These are phyloP conservation scores for Phialophora tarda DNA, from an alignment of 2,329 filamentous ascomycete species.

Conservation along the genomic window DNA sequence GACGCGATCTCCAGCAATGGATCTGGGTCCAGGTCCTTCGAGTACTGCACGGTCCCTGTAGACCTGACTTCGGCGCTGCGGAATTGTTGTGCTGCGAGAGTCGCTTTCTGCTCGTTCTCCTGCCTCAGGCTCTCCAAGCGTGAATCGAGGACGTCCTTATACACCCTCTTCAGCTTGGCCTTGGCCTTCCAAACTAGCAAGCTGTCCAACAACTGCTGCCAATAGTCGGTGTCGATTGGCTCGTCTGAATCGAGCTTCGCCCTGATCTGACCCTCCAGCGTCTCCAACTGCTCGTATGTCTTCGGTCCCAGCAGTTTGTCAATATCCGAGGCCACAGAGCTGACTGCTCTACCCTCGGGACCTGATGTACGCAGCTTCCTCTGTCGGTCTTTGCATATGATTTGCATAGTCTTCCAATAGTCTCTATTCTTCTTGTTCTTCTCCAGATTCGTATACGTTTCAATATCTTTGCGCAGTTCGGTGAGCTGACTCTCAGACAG, in stretches of 20 bases:
- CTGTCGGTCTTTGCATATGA: conserved; percentile 77
- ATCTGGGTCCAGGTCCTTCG: conserved; percentile 65
- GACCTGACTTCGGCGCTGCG: conserved; percentile 49
- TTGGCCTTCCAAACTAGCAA: conserved; percentile 90
- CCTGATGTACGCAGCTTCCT: conserved; percentile 65
- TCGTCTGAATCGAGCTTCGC: conserved; percentile 86
- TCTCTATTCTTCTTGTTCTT: conserved; percentile 76
- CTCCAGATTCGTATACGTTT: conserved; percentile 79
- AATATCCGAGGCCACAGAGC: conserved; percentile 83
- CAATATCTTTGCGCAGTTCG: conserved; percentile 83
- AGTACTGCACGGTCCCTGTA: conserved; percentile 44
- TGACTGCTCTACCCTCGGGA: conserved; percentile 75
- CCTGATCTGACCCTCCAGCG: conserved; percentile 83
- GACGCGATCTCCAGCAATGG: conserved; percentile 67
- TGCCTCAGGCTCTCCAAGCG: conserved; percentile 70
- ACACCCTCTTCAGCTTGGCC: conserved; percentile 79
- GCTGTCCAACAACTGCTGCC: conserved; percentile 88
- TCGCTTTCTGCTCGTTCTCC: conserved; percentile 71
- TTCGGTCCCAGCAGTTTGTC: conserved; percentile 87
- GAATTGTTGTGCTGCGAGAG: conserved; percentile 37
- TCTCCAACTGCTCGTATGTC: conserved; percentile 81
- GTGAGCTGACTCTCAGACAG: conserved; percentile 70
- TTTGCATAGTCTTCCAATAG: conserved; percentile 88
- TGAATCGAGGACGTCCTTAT: conserved; percentile 73
- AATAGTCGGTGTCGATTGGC: conserved; percentile 94